Evolutionary conservation across 1,284 basidiomycete species (phyloP), one percentile per base, ranked within the genome.

Genomic region (Irpex sp.): DNA sequence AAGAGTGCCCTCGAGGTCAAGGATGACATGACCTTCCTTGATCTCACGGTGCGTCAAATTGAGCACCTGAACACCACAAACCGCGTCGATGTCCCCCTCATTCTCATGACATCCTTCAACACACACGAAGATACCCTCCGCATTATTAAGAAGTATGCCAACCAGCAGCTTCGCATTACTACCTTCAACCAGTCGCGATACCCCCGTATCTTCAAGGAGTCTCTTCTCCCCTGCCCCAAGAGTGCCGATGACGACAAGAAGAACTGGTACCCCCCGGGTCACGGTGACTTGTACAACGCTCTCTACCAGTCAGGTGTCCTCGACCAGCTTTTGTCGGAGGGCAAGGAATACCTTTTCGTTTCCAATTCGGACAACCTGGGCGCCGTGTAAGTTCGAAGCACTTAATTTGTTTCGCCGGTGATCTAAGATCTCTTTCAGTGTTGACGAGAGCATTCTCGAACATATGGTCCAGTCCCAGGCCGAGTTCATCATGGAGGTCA

Each of bases 101-200:
- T 98, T 78, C 88, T 99, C 74, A 99, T 99, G 96, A 98, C 97
- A 73, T 98, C 95, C 66, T 98, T 99, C 88, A 98, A 99, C 84
- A 98, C 97, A 49, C 96, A 96, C 75, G 94, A 96, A 59, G 95
- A 97, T 75, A 97, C 95, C 56, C 84, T 94, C 62, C 91, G 96
- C 64, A 97, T 98, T 81, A 99, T 99, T 80, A 97, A 98, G 78
- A 99, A 99, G 80, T 99, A 99, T 78, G 94, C 90, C 59, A 98
- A 98, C 83, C 95, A 97, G 80, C 95, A 96, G 75, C 86, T 97
- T 69, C 90, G 93, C 75, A 95, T 96, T 74, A 91, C 91, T 63
- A 94, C 91, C 63, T 97, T 97, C 86, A 98, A 99, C 81, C 97
- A 99, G 81, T 97, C 94, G 33, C 88, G 96, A 66, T 98, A 98